These are phyloP conservation scores for Yarrowia phangngaensis DNA, from an alignment of 805 yeast genomes.

Conservation along the genomic window DNA sequence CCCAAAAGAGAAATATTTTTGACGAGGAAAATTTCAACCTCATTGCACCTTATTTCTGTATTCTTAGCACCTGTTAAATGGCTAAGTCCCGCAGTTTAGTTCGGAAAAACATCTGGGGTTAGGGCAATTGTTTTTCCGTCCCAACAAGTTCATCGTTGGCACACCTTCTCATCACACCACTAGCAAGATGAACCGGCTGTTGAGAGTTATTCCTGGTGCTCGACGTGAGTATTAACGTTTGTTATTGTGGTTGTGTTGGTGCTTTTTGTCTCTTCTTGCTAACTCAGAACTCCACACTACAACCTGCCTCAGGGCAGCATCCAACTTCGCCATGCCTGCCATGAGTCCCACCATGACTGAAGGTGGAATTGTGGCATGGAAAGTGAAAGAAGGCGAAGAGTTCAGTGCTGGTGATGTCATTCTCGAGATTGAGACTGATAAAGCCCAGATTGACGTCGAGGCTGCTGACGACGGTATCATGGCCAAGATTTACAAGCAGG, in stretches of 20 bases:
- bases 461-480: slow-evolving; percentile 89
- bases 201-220: slow-evolving; percentile 21
- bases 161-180: too few species aligned
- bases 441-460: slow-evolving; percentile 96
- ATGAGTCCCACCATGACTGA: slow-evolving; percentile 98
- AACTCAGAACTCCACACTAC: slow-evolving; percentile 19
- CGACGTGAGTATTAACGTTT: slow-evolving; percentile 25
- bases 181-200: slow-evolving; percentile 22
- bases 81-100: too few species aligned
- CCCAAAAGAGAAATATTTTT: too few species aligned
- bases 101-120: slow-evolving; percentile 23
- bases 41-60: too few species aligned
- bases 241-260: too few species aligned
- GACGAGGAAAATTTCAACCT: too few species aligned
- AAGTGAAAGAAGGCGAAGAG: slow-evolving; percentile 64
- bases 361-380: slow-evolving; percentile 92
- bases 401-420: slow-evolving; percentile 87
- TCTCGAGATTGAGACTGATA: slow-evolving; percentile 97
- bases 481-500: slow-evolving; percentile 63
- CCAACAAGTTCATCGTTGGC: slow-evolving; percentile 20
- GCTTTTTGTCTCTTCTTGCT: too few species aligned
- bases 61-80: too few species aligned
- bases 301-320: slow-evolving; percentile 30
- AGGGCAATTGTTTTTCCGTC: slow-evolving; percentile 25
- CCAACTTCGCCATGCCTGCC: slow-evolving; percentile 84